Conservation (phyloP, 495 filamentous ascomycete species). For the Penicillium angulare region DNA sequence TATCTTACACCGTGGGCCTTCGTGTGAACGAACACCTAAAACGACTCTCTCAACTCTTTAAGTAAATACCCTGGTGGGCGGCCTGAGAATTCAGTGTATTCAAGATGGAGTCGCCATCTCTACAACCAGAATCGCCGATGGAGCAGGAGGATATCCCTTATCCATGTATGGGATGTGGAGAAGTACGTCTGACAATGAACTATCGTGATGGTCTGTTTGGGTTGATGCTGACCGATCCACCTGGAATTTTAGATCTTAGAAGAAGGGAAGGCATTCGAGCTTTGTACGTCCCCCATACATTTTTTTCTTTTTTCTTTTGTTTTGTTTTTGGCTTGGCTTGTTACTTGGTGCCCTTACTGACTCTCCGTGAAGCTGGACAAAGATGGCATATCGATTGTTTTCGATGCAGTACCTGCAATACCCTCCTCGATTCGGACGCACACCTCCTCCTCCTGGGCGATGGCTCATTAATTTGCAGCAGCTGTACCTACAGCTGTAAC, state of each 20-base stretch:
- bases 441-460: slow-evolving; percentile 97
- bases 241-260: slow-evolving; percentile 73
- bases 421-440: slow-evolving; percentile 95
- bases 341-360: slow-evolving; percentile 9
- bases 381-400: slow-evolving; percentile 99
- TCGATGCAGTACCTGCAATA: slow-evolving; percentile 93
- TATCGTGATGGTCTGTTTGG: neutral
- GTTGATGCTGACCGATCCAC: slow-evolving; percentile 15
- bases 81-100: neutral
- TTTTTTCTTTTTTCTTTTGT: too few species aligned
- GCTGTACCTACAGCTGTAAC: slow-evolving; percentile 98
- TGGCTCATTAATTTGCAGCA: slow-evolving; percentile 97
- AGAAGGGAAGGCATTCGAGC: slow-evolving; percentile 97
- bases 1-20: too few species aligned
- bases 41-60: neutral
- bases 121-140: slow-evolving; percentile 76
- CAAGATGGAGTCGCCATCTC: slow-evolving; percentile 26
- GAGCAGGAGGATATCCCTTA: slow-evolving; percentile 85
- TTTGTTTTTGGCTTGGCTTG: neutral
- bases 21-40: too few species aligned
- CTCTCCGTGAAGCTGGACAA: slow-evolving; percentile 70
- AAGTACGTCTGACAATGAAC: slow-evolving; percentile 57
- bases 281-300: slow-evolving; percentile 64
- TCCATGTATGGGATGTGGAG: slow-evolving; percentile 96
- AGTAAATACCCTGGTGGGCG: neutral